Percentiles rank a stretch among this genome's conserved stretches.
These are phyloP conservation scores for Besnoitia besnoiti DNA, from an alignment of 169 alveolate species.

Conservation along the genomic window DNA sequence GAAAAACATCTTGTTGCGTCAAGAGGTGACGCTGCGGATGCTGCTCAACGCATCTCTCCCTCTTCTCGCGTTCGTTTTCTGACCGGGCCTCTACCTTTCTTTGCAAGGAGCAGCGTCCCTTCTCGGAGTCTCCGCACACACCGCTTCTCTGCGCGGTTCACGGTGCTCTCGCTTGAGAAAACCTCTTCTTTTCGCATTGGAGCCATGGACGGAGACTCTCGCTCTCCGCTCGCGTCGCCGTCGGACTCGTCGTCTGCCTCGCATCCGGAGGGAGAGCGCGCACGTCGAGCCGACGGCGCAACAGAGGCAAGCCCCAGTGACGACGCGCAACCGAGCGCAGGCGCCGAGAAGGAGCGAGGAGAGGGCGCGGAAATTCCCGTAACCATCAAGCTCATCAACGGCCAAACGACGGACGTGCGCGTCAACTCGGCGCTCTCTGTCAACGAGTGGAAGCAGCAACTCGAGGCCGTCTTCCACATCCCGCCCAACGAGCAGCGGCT, in stretches of 20 bases:
- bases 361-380: neutral
- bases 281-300: neutral
- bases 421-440: slow-evolving; percentile 4
- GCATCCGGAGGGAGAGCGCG: neutral
- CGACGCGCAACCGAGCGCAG: neutral
- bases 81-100: too few relatives aligned
- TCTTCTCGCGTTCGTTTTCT: too few relatives aligned
- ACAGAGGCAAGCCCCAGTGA: neutral
- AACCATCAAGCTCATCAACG: neutral
- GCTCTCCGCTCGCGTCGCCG: neutral
- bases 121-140: too few relatives aligned
- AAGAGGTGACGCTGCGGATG: too few relatives aligned
- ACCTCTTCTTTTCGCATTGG: neutral
- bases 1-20: too few relatives aligned
- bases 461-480: neutral
- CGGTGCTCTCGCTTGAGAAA: neutral
- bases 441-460: slow-evolving; percentile 9
- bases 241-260: neutral
- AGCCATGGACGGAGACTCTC: neutral
- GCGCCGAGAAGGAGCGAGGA: neutral
- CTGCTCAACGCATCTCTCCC: too few relatives aligned
- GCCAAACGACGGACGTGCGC: neutral
- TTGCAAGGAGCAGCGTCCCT: too few relatives aligned
- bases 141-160: too few relatives aligned
- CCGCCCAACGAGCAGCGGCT: slow-evolving; percentile 31